Evolutionary conservation across 257 asterid species (phyloP).

Genomic region (Ballota nigra): DNA sequence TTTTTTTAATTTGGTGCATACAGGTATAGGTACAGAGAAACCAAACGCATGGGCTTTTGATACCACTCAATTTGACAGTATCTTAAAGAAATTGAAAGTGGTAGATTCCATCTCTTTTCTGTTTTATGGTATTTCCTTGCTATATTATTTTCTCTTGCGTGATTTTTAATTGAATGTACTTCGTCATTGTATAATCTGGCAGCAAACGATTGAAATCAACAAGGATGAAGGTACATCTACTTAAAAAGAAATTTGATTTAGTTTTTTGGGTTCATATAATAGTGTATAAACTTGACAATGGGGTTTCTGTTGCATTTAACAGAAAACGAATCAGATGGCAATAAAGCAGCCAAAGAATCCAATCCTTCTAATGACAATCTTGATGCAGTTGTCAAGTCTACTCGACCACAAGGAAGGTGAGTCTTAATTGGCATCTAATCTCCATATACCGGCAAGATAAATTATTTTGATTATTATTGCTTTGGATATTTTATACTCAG

Average conservation of each 20-base stretch:
- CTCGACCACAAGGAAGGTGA: constrained; percentile 97
- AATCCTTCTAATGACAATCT: constrained; percentile 27
- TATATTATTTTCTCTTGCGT: neutral
- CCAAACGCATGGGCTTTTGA: constrained; percentile 96
- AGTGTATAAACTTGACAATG: neutral
- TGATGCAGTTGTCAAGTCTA: constrained; percentile 49
- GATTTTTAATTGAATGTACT: neutral
- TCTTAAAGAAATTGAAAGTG: constrained; percentile 92
- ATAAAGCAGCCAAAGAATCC: constrained; percentile 23
- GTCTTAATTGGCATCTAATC: neutral
- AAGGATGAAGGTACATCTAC: constrained; percentile 51
- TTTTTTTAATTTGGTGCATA: constrained; percentile 16
- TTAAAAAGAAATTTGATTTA: constrained; percentile 7
- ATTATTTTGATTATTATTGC: neutral
- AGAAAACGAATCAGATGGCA: constrained; percentile 40
- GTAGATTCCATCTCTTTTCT: constrained; percentile 33
- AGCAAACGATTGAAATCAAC: constrained; percentile 62
- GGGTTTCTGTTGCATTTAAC: constrained; percentile 20
- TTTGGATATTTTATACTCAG: constrained; percentile 36
- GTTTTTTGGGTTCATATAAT: constrained; percentile 5
- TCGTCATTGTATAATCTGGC: constrained; percentile 25
- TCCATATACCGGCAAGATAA: neutral
- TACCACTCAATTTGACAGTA: constrained; percentile 87
- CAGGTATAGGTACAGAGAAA: constrained; percentile 81
- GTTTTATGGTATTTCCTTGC: neutral